A percentile compares a stretch with the other conserved stretches of the same genome.
Conservation (phyloP, 2,329 filamentous ascomycete genomes). For the Calycina herbarum region DNA sequence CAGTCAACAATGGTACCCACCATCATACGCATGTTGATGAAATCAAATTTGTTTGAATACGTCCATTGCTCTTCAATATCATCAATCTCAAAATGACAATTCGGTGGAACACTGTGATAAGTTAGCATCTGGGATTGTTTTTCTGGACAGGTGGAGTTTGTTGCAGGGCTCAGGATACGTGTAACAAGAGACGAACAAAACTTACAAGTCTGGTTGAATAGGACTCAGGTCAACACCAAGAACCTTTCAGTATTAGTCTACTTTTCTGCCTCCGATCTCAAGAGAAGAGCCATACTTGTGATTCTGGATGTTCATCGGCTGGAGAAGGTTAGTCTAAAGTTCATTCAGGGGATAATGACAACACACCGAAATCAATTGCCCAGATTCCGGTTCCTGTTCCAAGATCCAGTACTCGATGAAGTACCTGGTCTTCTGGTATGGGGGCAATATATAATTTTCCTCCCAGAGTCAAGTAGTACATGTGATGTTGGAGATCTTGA, state of each 20-base stretch:
- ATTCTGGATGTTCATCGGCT: conserved; percentile 22
- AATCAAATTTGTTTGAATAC: conserved; percentile 54
- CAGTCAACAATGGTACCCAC: conserved; percentile 21
- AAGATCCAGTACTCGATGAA: conserved; percentile 40
- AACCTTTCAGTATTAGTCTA: conserved; percentile 31
- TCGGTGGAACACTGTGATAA: conserved; percentile 50
- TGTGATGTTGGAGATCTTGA: conserved; percentile 28
- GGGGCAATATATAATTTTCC: conserved; percentile 25
- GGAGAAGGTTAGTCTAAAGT: background rate
- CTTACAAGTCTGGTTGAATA: conserved; percentile 53
- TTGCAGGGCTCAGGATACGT: too few relatives aligned
- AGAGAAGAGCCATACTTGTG: conserved; percentile 7
- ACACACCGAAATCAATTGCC: conserved; percentile 55
- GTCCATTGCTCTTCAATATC: conserved; percentile 55
- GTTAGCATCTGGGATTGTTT: conserved; percentile 8
- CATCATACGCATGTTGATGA: conserved; percentile 51
- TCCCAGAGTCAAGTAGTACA: conserved; percentile 25
- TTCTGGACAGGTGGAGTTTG: too few relatives aligned
- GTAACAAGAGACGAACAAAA: background rate
- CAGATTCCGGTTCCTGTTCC: conserved; percentile 60
- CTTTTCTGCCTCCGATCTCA: background rate
- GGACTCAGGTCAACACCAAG: conserved; percentile 64
- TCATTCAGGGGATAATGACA: conserved; percentile 7
- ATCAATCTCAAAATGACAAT: conserved; percentile 63
- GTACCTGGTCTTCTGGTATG: conserved; percentile 33